Evolutionary conservation across 257 asterid genomes (phyloP).

Genomic region (Salvia hispanica): DNA sequence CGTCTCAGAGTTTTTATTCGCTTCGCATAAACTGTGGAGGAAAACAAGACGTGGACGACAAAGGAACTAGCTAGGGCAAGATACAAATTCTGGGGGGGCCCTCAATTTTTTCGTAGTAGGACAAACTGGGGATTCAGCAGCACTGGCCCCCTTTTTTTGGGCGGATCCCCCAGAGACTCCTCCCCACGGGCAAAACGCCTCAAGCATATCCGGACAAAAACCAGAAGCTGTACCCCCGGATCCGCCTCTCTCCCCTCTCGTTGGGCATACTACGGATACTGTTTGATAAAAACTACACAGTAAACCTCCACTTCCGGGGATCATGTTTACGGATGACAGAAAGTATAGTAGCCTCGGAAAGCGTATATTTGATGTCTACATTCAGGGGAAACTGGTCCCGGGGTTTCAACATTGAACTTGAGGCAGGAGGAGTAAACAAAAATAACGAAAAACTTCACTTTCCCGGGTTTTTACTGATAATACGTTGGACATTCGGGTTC

Average conservation of each 20-base stretch:
- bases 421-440: conserved; percentile 76
- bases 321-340: conserved; percentile 53
- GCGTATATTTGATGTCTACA: conserved; percentile 69
- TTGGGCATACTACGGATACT: conserved; percentile 58
- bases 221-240: conserved; percentile 42
- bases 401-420: conserved; percentile 75
- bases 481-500: conserved; percentile 65
- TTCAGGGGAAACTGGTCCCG: conserved; percentile 66
- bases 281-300: conserved; percentile 63
- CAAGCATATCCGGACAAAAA: conserved; percentile 42
- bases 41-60: conserved; percentile 31
- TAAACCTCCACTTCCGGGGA: conserved; percentile 76
- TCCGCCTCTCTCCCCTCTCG: conserved; percentile 56
- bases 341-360: conserved; percentile 63
- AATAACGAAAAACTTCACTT: conserved; percentile 41
- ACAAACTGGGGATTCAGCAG: conserved; percentile 64
- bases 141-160: conserved; percentile 68
- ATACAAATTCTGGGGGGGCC: conserved; percentile 43
- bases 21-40: conserved; percentile 77
- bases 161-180: conserved; percentile 34
- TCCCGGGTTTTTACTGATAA: conserved; percentile 55
- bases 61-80: conserved; percentile 40
- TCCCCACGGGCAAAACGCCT: conserved; percentile 34
- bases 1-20: conserved; percentile 38
- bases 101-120: conserved; percentile 35